Evolutionary conservation across 192 early-diverging fungal species (phyloP).

Genomic region (Allomyces macrogynus): DNA sequence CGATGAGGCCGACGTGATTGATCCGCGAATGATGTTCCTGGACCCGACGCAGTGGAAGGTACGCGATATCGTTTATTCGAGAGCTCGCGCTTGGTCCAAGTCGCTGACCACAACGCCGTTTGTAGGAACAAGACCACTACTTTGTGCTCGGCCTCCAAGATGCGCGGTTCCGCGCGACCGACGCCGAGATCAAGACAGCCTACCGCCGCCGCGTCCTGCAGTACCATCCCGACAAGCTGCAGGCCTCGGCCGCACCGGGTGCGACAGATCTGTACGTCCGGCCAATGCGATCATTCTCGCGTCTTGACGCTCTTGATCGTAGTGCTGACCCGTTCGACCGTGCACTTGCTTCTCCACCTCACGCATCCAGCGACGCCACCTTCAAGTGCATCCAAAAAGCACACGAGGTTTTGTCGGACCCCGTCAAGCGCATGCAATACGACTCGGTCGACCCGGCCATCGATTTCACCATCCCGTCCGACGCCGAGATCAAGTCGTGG

Average conservation of each 20-base stretch:
- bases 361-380: conserved; percentile 29
- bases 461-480: conserved; percentile 33
- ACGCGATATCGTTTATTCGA: no score
- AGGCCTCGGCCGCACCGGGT: conserved; percentile 6
- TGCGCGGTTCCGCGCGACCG: conserved; percentile 42
- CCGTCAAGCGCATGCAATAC: conserved; percentile 44
- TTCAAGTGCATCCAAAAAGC: conserved; percentile 67
- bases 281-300: no score
- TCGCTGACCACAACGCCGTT: no score
- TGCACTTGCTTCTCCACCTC: not conserved
- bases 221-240: conserved; percentile 61
- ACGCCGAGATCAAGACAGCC: conserved; percentile 54
- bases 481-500: conserved; percentile 22
- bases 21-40: conserved; percentile 33
- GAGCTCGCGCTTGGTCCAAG: no score
- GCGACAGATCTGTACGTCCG: no score
- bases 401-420: conserved; percentile 50
- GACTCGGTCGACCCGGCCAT: conserved; percentile 60
- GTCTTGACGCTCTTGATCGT: no score
- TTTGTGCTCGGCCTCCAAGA: conserved; percentile 49
- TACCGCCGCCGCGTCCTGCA: conserved; percentile 22
- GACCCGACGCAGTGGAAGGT: conserved; percentile 61
- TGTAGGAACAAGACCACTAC: conserved; percentile 64
- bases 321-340: no score
- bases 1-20: conserved; percentile 20